Evolutionary conservation across 768 basidiomycete genomes (phyloP).

Genomic region (Calvatia gigantea): DNA sequence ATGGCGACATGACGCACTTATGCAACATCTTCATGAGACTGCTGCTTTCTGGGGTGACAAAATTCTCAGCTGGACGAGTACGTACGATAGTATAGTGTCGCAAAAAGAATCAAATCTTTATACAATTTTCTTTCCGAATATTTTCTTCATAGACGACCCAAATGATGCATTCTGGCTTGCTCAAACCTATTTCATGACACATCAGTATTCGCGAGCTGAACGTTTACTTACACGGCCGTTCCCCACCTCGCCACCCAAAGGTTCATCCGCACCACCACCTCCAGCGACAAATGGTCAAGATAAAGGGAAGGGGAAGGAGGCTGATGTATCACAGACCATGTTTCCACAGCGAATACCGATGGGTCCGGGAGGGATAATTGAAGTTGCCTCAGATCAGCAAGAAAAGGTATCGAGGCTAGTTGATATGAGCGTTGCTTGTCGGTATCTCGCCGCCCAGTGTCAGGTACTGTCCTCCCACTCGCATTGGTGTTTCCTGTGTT

Average conservation of each 20-base stretch:
- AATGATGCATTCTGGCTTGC: constrained; percentile 99
- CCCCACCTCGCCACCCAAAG: constrained; percentile 46
- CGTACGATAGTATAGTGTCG: constrained; percentile 22
- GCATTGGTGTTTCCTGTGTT: constrained; percentile 8
- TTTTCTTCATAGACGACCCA: constrained; percentile 65
- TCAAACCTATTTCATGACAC: constrained; percentile 94
- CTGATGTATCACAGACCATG: constrained; percentile 24
- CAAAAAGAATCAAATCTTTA: background rate
- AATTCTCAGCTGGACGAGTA: constrained; percentile 93
- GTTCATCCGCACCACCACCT: constrained; percentile 26
- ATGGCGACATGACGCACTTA: constrained; percentile 97
- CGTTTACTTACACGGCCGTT: constrained; percentile 88
- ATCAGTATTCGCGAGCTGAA: constrained; percentile 94
- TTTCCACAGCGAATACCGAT: constrained; percentile 50
- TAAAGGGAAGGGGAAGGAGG: constrained; percentile 65
- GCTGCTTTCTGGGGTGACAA: constrained; percentile 99
- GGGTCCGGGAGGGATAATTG: constrained; percentile 68
- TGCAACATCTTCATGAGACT: constrained; percentile 97
- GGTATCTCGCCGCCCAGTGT: constrained; percentile 96
- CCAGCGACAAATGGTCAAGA: constrained; percentile 40
- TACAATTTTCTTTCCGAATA: background rate
- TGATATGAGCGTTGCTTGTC: constrained; percentile 92
- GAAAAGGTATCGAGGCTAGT: constrained; percentile 74
- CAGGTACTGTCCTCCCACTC: constrained; percentile 44
- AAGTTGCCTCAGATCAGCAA: constrained; percentile 61